A percentile compares a stretch with the other conserved stretches of the same genome.
phyloP scores from a whole-genome alignment of 2,329 filamentous ascomycete genomes.

The Cladobotryum protrusum region DNA sequence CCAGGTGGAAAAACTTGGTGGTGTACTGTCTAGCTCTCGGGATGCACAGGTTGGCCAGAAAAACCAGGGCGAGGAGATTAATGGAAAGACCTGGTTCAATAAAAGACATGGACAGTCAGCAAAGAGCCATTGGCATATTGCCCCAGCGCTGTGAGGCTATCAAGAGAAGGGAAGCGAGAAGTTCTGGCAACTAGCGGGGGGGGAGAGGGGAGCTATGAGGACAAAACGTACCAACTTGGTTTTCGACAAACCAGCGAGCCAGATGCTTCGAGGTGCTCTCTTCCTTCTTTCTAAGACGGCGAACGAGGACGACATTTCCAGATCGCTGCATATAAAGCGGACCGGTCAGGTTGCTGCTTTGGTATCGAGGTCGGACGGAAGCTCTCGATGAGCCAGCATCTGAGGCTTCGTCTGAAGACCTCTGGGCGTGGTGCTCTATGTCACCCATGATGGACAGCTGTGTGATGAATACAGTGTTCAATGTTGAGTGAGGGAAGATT shows the following conservation, averaged over 20 bases:
- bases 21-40: slow-evolving; percentile 73
- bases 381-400: slow-evolving; percentile 17
- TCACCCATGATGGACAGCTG: slow-evolving; percentile 8
- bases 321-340: slow-evolving; percentile 53
- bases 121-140: slow-evolving; percentile 7
- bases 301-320: slow-evolving; percentile 45
- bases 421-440: neutral
- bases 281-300: slow-evolving; percentile 55
- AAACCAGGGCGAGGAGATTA: slow-evolving; percentile 77
- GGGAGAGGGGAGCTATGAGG: slow-evolving; percentile 9
- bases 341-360: slow-evolving; percentile 43
- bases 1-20: slow-evolving; percentile 81
- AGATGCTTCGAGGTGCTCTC: slow-evolving; percentile 56
- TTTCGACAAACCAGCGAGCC: slow-evolving; percentile 65
- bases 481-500: neutral
- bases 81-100: slow-evolving; percentile 62
- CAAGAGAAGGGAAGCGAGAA: slow-evolving; percentile 9
- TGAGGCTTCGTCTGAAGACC: slow-evolving; percentile 13
- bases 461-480: neutral
- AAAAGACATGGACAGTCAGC: slow-evolving; percentile 18
- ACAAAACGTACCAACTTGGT: slow-evolving; percentile 65
- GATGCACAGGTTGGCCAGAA: slow-evolving; percentile 75
- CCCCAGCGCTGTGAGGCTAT: neutral
- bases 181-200: slow-evolving; percentile 2
- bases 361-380: slow-evolving; percentile 22